phyloP scores from a whole-genome alignment of 2,329 filamentous ascomycete species.

The Pseudogymnoascus sp. region DNA sequence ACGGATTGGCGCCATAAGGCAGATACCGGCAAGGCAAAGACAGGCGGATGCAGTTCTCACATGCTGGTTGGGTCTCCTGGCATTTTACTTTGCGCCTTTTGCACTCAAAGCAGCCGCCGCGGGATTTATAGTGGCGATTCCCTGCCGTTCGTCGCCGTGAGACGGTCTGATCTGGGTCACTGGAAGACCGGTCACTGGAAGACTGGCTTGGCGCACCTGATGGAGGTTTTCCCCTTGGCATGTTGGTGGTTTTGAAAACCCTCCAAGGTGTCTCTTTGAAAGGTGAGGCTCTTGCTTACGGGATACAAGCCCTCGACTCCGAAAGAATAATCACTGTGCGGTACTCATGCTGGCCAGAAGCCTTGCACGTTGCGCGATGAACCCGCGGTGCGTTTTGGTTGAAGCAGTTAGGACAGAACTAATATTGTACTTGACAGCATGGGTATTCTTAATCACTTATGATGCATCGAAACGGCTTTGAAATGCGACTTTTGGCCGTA shows the following conservation, averaged over 20 bases:
- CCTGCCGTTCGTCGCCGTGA: not conserved
- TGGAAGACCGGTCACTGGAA: not conserved
- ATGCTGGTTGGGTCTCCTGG: slow-evolving; percentile 5
- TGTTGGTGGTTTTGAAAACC: not conserved
- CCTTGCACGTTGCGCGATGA: not conserved
- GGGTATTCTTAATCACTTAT: not conserved
- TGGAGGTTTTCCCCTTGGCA: not conserved
- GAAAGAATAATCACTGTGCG: not conserved
- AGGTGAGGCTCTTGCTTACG: not conserved
- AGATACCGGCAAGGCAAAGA: not conserved
- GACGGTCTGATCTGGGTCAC: not conserved
- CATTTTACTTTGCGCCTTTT: slow-evolving; percentile 7
- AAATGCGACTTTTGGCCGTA: not conserved
- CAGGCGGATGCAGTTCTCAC: slow-evolving; percentile 5
- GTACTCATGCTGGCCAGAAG: not conserved
- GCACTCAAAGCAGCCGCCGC: slow-evolving; percentile 1
- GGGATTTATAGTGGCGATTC: slow-evolving; percentile 9
- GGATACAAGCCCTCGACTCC: not conserved
- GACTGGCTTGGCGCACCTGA: not conserved
- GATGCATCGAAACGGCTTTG: not conserved
- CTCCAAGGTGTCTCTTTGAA: not conserved
- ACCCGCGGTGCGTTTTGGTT: not conserved
- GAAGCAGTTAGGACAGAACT: not conserved
- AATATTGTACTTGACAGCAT: not conserved
- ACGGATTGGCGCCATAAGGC: not conserved